Evolutionary conservation across 306 rosid species (phyloP), one percentile per base, ranked within the genome.

Genomic region (Castanea mollissima): DNA sequence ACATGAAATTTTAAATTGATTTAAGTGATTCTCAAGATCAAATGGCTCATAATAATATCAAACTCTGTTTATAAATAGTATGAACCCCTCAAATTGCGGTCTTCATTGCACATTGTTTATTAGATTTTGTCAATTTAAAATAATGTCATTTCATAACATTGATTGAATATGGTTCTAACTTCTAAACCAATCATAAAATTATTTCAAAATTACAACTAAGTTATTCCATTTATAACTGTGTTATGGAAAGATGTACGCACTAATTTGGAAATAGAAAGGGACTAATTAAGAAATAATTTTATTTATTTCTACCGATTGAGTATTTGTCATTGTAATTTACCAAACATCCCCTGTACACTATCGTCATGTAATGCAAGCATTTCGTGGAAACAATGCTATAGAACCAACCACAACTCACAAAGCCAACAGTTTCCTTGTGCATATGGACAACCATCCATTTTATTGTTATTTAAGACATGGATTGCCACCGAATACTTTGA

Each of bases 21-120:
- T 80, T 75, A 71, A 79, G 80, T 79, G 69, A 46, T 73, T 51
- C 77, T 79, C 78, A 76, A 41, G 46, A 73, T 81, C 69, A 21
- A 76, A 12, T 71, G 55, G 75, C 57, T 55, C 38, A 34, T 34
- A 8, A 34, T 68, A 41, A 41, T 41, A 41, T 4, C 38, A 49
- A 34, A 67, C 12, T 12, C 34, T 34, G 5, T 34, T 46, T 7
- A 4, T 34, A 32, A 16, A 67, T 67, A 32, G 6, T 18, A 6
- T 65, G 71, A 32, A 20, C 25, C 13, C 29, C 69, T 25, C 69
- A 25, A 14, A 35, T 63, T 29, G 15, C 15, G 5, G 35, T 27
- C 9, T 14, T 62, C n/a, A 9, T 10, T n/a, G 23, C 6, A 21
- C 65, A 20, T 21, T 58, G 10, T 62, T 13, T 62, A 25, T 14